Conservation (phyloP, 495 filamentous ascomycete genomes). For the Neurospora sp. region DNA sequence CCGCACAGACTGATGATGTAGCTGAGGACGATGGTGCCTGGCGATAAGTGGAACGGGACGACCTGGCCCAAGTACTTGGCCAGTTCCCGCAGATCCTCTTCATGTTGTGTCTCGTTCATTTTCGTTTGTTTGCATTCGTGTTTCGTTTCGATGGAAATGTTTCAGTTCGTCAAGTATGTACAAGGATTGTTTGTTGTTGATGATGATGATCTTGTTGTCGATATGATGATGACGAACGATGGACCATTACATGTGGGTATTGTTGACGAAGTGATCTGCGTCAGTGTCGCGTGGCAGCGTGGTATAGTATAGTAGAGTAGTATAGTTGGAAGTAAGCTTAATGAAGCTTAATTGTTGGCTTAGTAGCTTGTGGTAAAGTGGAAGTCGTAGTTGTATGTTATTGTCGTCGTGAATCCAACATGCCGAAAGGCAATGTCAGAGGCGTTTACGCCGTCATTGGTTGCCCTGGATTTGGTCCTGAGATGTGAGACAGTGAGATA, state of each 20-base stretch:
- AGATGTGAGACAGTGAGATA: background rate
- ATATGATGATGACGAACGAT: background rate
- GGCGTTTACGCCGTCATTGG: background rate
- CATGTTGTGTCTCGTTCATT: background rate
- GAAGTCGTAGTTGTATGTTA: background rate
- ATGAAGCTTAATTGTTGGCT: background rate
- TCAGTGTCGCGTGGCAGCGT: background rate
- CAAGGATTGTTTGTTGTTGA: background rate
- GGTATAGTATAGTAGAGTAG: background rate
- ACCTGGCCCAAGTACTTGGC: constrained; percentile 27
- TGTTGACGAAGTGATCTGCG: background rate
- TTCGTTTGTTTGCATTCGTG: background rate
- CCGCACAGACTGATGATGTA: constrained; percentile 72
- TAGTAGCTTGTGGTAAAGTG: background rate
- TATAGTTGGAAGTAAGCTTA: background rate
- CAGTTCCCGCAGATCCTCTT: background rate
- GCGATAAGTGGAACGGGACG: constrained; percentile 45
- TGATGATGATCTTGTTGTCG: background rate
- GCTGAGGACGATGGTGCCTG: constrained; percentile 60
- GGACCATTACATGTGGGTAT: background rate
- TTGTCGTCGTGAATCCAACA: background rate
- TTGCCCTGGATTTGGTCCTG: background rate
- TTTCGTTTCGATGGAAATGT: background rate
- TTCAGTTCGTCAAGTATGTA: background rate
- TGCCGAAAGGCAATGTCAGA: background rate